Evolutionary conservation across 140 eudicot genomes (phyloP).

Genomic region (Senecio squalidus): DNA sequence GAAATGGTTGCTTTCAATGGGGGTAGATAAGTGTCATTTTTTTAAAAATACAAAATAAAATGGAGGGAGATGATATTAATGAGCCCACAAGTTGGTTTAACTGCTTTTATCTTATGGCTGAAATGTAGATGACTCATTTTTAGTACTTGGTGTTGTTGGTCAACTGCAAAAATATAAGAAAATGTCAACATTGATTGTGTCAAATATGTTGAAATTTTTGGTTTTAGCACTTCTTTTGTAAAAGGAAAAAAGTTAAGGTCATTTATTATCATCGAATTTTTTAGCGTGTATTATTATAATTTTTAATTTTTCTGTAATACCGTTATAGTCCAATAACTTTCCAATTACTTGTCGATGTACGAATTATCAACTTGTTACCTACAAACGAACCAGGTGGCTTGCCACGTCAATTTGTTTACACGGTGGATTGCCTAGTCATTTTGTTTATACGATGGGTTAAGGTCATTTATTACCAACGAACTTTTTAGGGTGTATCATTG

Average conservation of each 20-base stretch:
- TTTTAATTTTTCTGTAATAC: not conserved
- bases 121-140: conserved; percentile 13
- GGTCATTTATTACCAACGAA: too few relatives aligned
- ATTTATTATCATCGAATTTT: too few relatives aligned
- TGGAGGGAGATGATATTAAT: conserved; percentile 13
- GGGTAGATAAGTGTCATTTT: conserved; percentile 44
- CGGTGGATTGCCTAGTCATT: too few relatives aligned
- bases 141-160: conserved; percentile 33
- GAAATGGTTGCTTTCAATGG: conserved; percentile 43
- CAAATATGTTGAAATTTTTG: conserved; percentile 13
- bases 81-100: conserved; percentile 33
- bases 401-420: too few relatives aligned
- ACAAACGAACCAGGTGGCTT: too few relatives aligned
- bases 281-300: too few relatives aligned
- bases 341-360: not conserved
- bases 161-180: conserved; percentile 25
- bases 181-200: conserved; percentile 17
- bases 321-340: too few relatives aligned
- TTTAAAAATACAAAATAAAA: conserved; percentile 14
- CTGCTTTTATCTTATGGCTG: conserved; percentile 28
- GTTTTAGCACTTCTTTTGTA: not conserved
- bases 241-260: too few relatives aligned
- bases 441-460: too few relatives aligned
- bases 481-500: too few relatives aligned
- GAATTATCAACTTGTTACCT: too few relatives aligned